Evolutionary conservation across 305 asterid species (phyloP), one percentile per base, ranked within the genome.

Genomic region (Fraxinus dipetala): DNA sequence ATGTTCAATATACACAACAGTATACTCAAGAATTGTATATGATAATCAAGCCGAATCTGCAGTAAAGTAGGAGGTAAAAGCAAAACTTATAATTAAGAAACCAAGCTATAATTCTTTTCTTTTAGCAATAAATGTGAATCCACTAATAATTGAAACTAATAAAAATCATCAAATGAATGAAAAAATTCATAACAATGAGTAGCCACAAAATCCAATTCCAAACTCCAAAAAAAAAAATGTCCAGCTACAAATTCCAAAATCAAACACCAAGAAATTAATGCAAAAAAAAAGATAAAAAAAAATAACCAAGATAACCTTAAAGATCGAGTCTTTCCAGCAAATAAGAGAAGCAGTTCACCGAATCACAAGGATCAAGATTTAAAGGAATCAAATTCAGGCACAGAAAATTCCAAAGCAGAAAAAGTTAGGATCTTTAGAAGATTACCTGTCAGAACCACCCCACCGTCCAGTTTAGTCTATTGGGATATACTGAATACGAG

Each of bases 371-470:
- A 88, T 88, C 87, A 76, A 85, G 79, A 81, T 83, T 40, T 1
- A 75, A 28, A 45, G 83, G 79, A 82, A 78, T 76, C 76, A 75
- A 84, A 87, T 82, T 80, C 61, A 72, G 32, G 72, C 31, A 70
- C 16, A 75, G 81, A 22, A 63, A 32, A 81, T 40, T 22, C 56
- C 59, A 77, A 65, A 79, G 67, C 35, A 75, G 16, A 69, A 77
- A 63, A 73, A 75, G 34, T 63, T 61, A 81, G 84, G 88, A 85
- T 84, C 85, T 56, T 72, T 20, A 30, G 84, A 83, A 77, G 82
- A 75, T 84, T 85, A 89, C 91, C 90, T 81, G 87, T 81, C 78
- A 77, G 83, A 89, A 85, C 77, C 85, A 67, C 38, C 70, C 38
- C 75, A 14, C 75, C 36, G 75, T 26, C 38, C 16, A 67, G 74